Evolutionary conservation across 2,329 filamentous ascomycete species (phyloP).

Genomic region (Beauveria rudraprayagi): DNA sequence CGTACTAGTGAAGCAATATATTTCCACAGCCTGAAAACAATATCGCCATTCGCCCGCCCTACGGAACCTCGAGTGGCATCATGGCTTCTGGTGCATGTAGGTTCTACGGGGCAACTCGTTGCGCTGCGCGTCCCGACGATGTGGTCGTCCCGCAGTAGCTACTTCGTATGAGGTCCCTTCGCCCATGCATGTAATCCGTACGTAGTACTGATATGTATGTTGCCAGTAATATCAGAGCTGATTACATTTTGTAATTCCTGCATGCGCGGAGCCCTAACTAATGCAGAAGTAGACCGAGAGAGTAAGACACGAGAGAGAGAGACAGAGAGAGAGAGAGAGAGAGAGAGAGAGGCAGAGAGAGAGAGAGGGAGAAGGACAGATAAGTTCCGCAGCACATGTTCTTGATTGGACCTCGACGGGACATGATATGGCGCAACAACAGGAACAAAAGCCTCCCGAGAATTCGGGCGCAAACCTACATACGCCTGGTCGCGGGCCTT

Average conservation of each 20-base stretch:
- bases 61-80: not conserved
- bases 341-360: not conserved
- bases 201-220: not conserved
- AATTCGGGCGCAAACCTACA: not conserved
- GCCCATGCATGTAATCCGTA: not conserved
- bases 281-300: not conserved
- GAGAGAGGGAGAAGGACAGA: not conserved
- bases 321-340: not conserved
- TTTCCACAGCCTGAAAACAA: not conserved
- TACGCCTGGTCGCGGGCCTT: not conserved
- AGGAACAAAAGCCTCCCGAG: not conserved
- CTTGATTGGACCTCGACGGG: not conserved
- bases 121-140: slow-evolving; percentile 1
- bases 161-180: not conserved
- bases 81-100: not conserved
- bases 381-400: not conserved
- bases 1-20: not conserved
- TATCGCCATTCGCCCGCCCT: not conserved
- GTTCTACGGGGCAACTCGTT: not conserved
- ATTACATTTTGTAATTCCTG: not conserved
- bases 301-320: too few species aligned
- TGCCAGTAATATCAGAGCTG: not conserved
- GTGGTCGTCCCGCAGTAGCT: not conserved
- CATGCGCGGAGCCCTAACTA: not conserved
- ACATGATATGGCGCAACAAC: not conserved